phyloP scores from a whole-genome alignment of 106 monocot species.

The Platanthera guangdongensis region DNA sequence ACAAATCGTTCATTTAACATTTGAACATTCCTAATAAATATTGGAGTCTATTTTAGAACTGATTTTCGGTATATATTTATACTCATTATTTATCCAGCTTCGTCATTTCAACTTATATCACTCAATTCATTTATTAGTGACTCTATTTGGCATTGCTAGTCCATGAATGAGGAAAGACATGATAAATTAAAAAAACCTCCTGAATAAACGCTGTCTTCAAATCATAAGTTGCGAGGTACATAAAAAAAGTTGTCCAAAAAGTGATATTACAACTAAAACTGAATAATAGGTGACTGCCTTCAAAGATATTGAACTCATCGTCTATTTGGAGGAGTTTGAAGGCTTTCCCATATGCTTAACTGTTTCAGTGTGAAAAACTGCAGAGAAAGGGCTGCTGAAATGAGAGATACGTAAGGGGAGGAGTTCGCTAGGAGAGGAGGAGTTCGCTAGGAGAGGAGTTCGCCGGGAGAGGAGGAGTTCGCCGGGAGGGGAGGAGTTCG shows the following conservation, averaged over 20 bases:
- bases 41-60: too few species aligned
- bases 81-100: too few species aligned
- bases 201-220: background rate
- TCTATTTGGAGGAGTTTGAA: slow-evolving; percentile 96
- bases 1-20: too few species aligned
- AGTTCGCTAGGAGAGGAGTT: too few species aligned
- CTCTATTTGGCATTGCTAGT: background rate
- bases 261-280: background rate
- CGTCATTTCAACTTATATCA: background rate
- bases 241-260: background rate
- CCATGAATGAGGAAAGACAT: background rate
- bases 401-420: too few species aligned
- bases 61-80: too few species aligned
- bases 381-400: background rate
- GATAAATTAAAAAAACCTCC: background rate
- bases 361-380: background rate
- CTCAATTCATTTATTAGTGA: background rate
- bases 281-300: slow-evolving; percentile 21
- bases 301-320: slow-evolving; percentile 79
- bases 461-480: too few species aligned
- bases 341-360: slow-evolving; percentile 59
- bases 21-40: too few species aligned
- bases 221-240: background rate
- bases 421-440: too few species aligned
- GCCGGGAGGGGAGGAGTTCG: too few species aligned